Conservation (phyloP, 225 moss, liverwort and hornwort genomes). For the Thuidium tamariscinum region DNA sequence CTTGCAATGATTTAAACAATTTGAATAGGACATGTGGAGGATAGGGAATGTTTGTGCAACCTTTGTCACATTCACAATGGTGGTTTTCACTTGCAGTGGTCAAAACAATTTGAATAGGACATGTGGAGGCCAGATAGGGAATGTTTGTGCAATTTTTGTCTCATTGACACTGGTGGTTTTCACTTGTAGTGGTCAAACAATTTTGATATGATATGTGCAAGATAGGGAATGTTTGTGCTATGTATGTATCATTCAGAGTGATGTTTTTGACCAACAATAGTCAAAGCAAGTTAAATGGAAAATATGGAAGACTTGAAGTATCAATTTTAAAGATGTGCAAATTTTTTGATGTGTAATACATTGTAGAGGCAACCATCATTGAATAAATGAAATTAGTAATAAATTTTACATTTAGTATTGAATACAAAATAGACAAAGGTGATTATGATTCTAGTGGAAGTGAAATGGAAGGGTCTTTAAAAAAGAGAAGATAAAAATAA, state of each 20-base stretch:
- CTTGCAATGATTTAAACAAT: too few relatives aligned
- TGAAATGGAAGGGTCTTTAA: background rate
- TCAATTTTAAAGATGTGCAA: background rate
- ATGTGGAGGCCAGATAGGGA: background rate
- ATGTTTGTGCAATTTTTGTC: background rate
- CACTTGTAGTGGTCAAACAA: too few relatives aligned
- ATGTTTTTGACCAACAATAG: background rate
- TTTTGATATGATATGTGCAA: background rate
- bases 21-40: background rate
- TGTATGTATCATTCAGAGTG: background rate
- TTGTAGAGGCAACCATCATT: background rate
- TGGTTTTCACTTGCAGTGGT: fast-evolving
- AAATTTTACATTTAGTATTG: background rate
- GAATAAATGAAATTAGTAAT: background rate
- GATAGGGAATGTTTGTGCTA: background rate
- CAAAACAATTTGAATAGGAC: background rate
- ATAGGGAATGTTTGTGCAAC: background rate
- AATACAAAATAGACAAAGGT: too few relatives aligned
- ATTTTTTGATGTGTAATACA: background rate
- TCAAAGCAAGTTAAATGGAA: background rate
- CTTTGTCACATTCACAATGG: background rate
- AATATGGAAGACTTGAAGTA: background rate
- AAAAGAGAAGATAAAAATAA: background rate
- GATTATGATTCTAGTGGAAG: background rate
- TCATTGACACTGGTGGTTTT: background rate